Conservation (phyloP, 169 alveolate species). For the Cystoisospora suis region DNA sequence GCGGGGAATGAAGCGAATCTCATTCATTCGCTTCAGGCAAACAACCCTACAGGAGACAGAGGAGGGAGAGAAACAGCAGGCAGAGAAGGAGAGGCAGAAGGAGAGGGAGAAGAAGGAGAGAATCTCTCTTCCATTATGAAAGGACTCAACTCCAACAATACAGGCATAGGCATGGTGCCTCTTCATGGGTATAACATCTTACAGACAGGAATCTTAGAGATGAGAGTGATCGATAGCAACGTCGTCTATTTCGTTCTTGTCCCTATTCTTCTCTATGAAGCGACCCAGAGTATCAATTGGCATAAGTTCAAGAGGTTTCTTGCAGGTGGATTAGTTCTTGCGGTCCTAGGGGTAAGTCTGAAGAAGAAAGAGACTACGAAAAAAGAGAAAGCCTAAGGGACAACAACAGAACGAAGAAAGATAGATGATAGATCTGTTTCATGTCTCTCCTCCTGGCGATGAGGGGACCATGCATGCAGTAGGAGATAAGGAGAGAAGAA, state of each 20-base stretch:
- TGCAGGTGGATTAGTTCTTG: conserved; percentile 83
- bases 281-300: conserved; percentile 87
- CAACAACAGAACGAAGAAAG: too few species aligned
- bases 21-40: too few species aligned
- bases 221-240: conserved; percentile 61
- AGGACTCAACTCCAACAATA: too few species aligned
- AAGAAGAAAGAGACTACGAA: too few species aligned
- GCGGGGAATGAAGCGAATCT: too few species aligned
- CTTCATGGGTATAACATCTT: conserved; percentile 11
- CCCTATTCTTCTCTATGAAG: conserved; percentile 87
- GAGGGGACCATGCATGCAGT: too few species aligned
- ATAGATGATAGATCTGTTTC: too few species aligned
- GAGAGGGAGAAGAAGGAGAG: too few species aligned
- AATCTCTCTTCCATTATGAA: too few species aligned
- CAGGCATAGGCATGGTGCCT: conserved; percentile 33
- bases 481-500: too few species aligned
- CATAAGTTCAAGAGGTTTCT: conserved; percentile 82
- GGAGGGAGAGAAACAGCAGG: neutral
- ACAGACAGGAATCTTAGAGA: conserved; percentile 57
- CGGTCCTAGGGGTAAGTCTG: conserved; percentile 81
- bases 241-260: conserved; percentile 81
- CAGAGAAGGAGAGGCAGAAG: neutral
- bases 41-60: neutral
- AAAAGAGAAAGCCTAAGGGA: too few species aligned
- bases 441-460: too few species aligned